Evolutionary conservation across 208 protist species (phyloP).

Genomic region (Crithidia sp.): DNA sequence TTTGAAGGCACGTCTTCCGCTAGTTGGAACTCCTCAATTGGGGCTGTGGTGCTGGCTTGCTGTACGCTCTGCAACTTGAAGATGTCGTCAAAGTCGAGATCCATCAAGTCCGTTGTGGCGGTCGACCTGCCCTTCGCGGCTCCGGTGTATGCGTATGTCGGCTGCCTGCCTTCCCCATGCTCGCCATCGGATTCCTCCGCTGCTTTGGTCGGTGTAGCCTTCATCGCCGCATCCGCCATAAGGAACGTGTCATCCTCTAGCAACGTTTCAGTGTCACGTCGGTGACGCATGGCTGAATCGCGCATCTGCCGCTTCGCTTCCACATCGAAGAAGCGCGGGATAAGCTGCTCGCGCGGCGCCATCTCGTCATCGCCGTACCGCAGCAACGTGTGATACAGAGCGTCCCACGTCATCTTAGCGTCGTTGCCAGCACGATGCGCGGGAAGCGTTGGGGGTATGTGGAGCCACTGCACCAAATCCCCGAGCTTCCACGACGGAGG

Average conservation of each 20-base stretch:
- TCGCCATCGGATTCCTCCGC: neutral
- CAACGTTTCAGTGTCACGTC: neutral
- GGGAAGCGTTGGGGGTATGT: constrained; percentile 66
- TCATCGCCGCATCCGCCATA: constrained; percentile 23
- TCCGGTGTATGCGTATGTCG: neutral
- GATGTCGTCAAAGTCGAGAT: constrained; percentile 84
- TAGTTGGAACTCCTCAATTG: constrained; percentile 38
- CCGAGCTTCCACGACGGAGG: constrained; percentile 84
- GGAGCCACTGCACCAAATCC: constrained; percentile 89
- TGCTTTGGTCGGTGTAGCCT: neutral
- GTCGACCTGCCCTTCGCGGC: neutral
- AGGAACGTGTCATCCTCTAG: constrained; percentile 27
- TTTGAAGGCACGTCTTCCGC: neutral
- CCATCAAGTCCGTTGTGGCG: constrained; percentile 37
- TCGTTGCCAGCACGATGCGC: constrained; percentile 89
- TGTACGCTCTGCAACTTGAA: constrained; percentile 35
- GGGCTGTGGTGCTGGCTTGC: neutral
- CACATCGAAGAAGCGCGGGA: constrained; percentile 87
- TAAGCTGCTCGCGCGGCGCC: constrained; percentile 87
- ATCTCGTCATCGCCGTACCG: constrained; percentile 89
- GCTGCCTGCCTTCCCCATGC: neutral
- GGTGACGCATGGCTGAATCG: constrained; percentile 14
- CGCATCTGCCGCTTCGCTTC: constrained; percentile 75
- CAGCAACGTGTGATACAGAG: constrained; percentile 85
- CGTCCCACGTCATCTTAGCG: constrained; percentile 92